Evolutionary conservation across 768 basidiomycete species (phyloP).

Genomic region (Hypsizygus marmoreus): DNA sequence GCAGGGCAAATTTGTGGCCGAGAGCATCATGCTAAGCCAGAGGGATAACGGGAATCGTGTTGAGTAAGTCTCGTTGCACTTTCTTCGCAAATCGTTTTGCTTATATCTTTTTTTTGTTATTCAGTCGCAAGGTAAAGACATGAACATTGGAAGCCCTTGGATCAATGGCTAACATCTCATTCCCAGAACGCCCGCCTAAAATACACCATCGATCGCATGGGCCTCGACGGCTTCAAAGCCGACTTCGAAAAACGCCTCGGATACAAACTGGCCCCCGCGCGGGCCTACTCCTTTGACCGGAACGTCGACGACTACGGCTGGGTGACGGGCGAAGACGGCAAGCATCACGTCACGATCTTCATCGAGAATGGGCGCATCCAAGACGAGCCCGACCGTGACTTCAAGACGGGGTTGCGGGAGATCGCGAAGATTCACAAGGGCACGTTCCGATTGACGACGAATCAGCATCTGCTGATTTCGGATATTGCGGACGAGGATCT

Average conservation of each 20-base stretch:
- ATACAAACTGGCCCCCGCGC: conserved; percentile 70
- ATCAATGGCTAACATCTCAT: conserved; percentile 9
- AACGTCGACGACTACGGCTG: conserved; percentile 97
- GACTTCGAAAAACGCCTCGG: conserved; percentile 91
- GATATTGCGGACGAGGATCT: conserved; percentile 78
- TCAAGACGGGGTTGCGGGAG: conserved; percentile 90
- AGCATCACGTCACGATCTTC: conserved; percentile 89
- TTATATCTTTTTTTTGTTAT: conserved; percentile 11
- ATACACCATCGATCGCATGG: conserved; percentile 97
- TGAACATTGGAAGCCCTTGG: neutral
- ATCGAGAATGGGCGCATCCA: conserved; percentile 98
- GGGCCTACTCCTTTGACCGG: conserved; percentile 78
- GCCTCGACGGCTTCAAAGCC: conserved; percentile 80
- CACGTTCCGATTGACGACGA: conserved; percentile 88
- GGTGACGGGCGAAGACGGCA: conserved; percentile 84
- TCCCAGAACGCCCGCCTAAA: conserved; percentile 83
- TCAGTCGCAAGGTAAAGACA: conserved; percentile 54
- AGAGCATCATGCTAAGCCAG: conserved; percentile 92
- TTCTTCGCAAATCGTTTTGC: neutral
- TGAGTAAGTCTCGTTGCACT: conserved; percentile 60
- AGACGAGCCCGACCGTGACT: conserved; percentile 86
- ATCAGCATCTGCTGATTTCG: conserved; percentile 91
- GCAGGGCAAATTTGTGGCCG: conserved; percentile 83
- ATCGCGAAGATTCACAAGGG: conserved; percentile 96
- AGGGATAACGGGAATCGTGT: conserved; percentile 93